phyloP scores from a whole-genome alignment of 768 basidiomycete genomes.

The Hypsizygus marmoreus region DNA sequence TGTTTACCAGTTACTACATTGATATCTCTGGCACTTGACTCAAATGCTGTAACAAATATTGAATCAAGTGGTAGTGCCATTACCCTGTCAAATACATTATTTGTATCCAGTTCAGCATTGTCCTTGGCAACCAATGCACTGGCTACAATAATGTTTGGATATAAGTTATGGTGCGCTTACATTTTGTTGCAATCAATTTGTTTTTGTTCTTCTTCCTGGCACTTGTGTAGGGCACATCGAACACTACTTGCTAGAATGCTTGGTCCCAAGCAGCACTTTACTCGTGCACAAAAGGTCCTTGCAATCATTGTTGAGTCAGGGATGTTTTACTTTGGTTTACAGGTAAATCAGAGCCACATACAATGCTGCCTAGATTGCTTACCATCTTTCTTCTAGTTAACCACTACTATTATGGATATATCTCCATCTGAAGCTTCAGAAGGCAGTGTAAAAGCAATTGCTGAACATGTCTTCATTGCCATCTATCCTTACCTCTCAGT shows the following conservation, averaged over 20 bases:
- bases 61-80: too few relatives aligned
- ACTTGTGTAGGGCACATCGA: slow-evolving; percentile 8
- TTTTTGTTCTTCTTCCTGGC: background rate
- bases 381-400: background rate
- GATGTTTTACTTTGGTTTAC: slow-evolving; percentile 3
- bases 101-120: too few relatives aligned
- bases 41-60: too few relatives aligned
- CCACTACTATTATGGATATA: slow-evolving; percentile 2
- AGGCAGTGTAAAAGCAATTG: background rate
- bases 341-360: background rate
- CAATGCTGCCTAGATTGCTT: too few relatives aligned
- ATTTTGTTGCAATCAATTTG: background rate
- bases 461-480: slow-evolving; percentile 1
- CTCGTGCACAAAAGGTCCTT: slow-evolving; percentile 7
- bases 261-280: background rate
- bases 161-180: slow-evolving; percentile 8
- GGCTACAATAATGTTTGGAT: slow-evolving; percentile 5
- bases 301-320: slow-evolving; percentile 6
- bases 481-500: slow-evolving; percentile 5
- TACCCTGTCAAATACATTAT: too few relatives aligned
- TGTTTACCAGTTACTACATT: too few relatives aligned
- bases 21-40: too few relatives aligned
- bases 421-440: background rate
- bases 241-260: slow-evolving; percentile 1
- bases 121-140: slow-evolving; percentile 8